Percentiles rank a stretch among this genome's conserved stretches.
These are phyloP conservation scores for Cupressus sempervirens DNA, from an alignment of 75 land plant species.

Conservation along the genomic window DNA sequence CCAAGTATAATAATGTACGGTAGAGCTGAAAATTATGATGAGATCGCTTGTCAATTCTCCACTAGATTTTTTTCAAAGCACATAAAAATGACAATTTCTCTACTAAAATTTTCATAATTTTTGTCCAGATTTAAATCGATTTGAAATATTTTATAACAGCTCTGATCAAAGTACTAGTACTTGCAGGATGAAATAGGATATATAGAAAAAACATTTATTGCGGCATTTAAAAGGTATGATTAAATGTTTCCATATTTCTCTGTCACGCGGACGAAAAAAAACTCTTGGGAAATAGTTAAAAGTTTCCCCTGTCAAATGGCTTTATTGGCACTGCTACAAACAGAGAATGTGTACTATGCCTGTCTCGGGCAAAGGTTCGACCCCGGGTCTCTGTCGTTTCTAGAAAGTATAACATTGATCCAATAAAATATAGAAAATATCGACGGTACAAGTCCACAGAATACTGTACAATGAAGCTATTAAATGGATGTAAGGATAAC, in stretches of 20 bases:
- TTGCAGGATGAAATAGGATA: too few relatives aligned
- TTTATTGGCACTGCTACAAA: not conserved
- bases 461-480: not conserved
- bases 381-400: conserved; percentile 3
- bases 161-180: too few relatives aligned
- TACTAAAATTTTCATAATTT: not conserved
- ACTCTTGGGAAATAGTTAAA: not conserved
- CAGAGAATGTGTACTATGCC: not conserved
- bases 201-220: not conserved
- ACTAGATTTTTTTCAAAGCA: not conserved
- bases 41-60: not conserved
- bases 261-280: not conserved
- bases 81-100: not conserved
- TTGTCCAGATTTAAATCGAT: not conserved
- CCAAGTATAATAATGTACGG: not conserved
- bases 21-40: not conserved
- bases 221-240: not conserved
- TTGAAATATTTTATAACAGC: not conserved
- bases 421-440: not conserved
- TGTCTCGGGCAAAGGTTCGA: not conserved
- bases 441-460: not conserved
- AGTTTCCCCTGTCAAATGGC: not conserved
- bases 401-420: not conserved
- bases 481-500: not conserved
- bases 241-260: not conserved